A percentile compares a stretch with the other conserved stretches of the same genome.
phyloP scores from a whole-genome alignment of 768 basidiomycete genomes.

The Panaeolus cyanescens region DNA sequence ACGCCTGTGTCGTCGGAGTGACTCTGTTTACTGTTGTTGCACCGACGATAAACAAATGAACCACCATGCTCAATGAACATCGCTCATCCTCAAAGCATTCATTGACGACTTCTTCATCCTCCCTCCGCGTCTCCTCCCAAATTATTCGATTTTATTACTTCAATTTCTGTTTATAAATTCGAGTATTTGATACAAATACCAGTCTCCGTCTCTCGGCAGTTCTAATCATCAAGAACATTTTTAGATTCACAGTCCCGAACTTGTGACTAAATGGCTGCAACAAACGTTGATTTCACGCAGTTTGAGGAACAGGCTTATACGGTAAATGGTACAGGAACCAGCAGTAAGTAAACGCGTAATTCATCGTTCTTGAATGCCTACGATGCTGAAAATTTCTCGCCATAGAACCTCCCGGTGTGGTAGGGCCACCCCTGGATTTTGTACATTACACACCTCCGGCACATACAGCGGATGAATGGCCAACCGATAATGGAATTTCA shows the following conservation, averaged over 20 bases:
- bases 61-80: background rate
- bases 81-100: background rate
- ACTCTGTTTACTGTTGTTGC: slow-evolving; percentile 1
- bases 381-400: background rate
- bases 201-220: background rate
- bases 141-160: background rate
- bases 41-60: slow-evolving; percentile 1
- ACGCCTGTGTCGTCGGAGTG: slow-evolving; percentile 3
- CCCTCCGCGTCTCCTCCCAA: background rate
- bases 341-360: background rate
- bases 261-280: background rate
- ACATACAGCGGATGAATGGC: background rate
- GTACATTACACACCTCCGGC: background rate
- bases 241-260: background rate
- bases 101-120: background rate
- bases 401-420: background rate
- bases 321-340: background rate
- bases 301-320: background rate
- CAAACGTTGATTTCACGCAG: background rate
- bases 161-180: background rate
- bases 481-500: background rate
- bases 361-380: background rate
- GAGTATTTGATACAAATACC: background rate
- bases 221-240: slow-evolving; percentile 3
- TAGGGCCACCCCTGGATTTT: background rate